Evolutionary conservation across 176 grass and related monocot genomes (phyloP).

Genomic region (Zoysia japonica): DNA sequence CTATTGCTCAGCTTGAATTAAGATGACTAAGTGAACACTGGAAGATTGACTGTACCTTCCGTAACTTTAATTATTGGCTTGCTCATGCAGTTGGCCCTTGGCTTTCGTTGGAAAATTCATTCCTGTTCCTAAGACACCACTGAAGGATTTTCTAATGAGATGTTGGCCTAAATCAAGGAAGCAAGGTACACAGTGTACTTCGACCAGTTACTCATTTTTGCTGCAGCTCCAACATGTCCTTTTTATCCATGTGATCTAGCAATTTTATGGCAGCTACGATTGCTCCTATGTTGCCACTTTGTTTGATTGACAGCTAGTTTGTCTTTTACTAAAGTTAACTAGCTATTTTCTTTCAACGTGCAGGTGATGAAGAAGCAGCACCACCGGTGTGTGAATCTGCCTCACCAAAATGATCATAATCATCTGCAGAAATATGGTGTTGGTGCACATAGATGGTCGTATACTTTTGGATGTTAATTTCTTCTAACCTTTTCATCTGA

Average conservation of each 20-base stretch:
- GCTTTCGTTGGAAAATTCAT: conserved; percentile 76
- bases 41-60: not conserved
- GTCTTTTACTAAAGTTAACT: not conserved
- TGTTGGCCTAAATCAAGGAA: conserved; percentile 45
- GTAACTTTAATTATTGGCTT: conserved; percentile 30
- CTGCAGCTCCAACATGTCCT: not conserved
- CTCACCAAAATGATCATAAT: conserved; percentile 8
- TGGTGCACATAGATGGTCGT: conserved; percentile 32
- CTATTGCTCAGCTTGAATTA: conserved; percentile 16
- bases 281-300: conserved; percentile 3
- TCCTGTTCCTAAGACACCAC: conserved; percentile 63
- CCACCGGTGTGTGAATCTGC: conserved; percentile 33
- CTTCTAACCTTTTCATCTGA: conserved; percentile 43
- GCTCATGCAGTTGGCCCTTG: conserved; percentile 73
- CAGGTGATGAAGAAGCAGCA: not conserved
- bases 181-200: conserved; percentile 36
- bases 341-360: not conserved
- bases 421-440: conserved; percentile 10
- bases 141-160: conserved; percentile 40
- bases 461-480: conserved; percentile 32
- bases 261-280: not conserved
- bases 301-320: not conserved
- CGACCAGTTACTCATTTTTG: conserved; percentile 29
- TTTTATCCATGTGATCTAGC: not conserved
- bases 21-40: not conserved